Percentiles rank a stretch among this genome's conserved stretches.
These are phyloP conservation scores for Plasmopara viticola DNA, from an alignment of 352 stramenopile species.

Conservation along the genomic window DNA sequence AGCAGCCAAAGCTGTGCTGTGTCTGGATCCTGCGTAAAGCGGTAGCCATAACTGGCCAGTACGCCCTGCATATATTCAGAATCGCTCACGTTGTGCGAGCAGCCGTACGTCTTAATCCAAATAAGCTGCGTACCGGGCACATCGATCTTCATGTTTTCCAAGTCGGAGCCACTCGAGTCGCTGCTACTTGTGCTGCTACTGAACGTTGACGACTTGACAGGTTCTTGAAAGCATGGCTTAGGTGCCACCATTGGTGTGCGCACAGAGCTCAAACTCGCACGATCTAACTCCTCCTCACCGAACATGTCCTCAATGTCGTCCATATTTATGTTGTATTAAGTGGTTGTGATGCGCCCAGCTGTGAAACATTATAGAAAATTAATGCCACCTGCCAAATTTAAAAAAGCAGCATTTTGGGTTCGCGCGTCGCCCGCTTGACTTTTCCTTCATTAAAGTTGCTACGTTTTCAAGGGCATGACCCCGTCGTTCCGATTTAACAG, in stretches of 20 bases:
- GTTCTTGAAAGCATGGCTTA: conserved; percentile 34
- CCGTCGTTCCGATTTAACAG: too few species aligned
- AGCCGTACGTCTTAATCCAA: conserved; percentile 89
- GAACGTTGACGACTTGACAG: conserved; percentile 4
- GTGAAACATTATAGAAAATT: too few species aligned
- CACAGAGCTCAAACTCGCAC: conserved; percentile 35
- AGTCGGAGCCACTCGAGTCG: conserved; percentile 14
- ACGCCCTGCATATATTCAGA: conserved; percentile 92
- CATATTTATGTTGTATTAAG: conserved; percentile 13
- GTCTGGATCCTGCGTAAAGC: conserved; percentile 65
- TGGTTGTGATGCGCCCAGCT: too few species aligned
- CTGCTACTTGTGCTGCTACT: conserved; percentile 20
- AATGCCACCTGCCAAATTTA: too few species aligned
- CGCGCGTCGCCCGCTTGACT: too few species aligned
- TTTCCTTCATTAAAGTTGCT: too few species aligned
- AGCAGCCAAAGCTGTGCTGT: conserved; percentile 86
- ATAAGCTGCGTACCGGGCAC: conserved; percentile 71
- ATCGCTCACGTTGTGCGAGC: conserved; percentile 90
- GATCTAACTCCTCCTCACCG: conserved; percentile 55
- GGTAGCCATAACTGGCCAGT: conserved; percentile 87
- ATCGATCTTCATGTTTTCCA: conserved; percentile 8
- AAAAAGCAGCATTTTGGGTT: too few species aligned
- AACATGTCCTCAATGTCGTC: conserved; percentile 85
- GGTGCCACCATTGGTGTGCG: conserved; percentile 58
- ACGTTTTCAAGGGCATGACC: too few species aligned